Evolutionary conservation across 176 grass and related monocot species (phyloP).

Genomic region (maize (Zea mays)): Zm-B73-REFERENCE-NAM-5.0 NC_050096.1:63768501-63769000

Average conservation of each 20-base stretch:
- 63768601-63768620: slow-evolving; percentile 83
- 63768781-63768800: slow-evolving; percentile 10
- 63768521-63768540: slow-evolving; percentile 20
- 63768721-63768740: background rate
- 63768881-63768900: background rate
- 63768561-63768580: slow-evolving; percentile 74
- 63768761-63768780: background rate
- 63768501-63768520: background rate
- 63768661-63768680: background rate
- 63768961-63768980: background rate
- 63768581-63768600: slow-evolving; percentile 95
- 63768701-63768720: background rate
- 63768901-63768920: background rate
- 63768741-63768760: slow-evolving; percentile 1
- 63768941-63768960: background rate
- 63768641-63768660: slow-evolving; percentile 58
- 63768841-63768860: slow-evolving; percentile 1
- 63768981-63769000: background rate
- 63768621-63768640: slow-evolving; percentile 90
- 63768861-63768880: slow-evolving; percentile 1
- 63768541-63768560: slow-evolving; percentile 37
- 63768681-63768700: slow-evolving; percentile 1
- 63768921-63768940: background rate
- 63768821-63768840: background rate
- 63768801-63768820: background rate